These are phyloP conservation scores for Whalleya microplaca DNA, from an alignment of 2,329 filamentous ascomycete species.

Conservation along the genomic window DNA sequence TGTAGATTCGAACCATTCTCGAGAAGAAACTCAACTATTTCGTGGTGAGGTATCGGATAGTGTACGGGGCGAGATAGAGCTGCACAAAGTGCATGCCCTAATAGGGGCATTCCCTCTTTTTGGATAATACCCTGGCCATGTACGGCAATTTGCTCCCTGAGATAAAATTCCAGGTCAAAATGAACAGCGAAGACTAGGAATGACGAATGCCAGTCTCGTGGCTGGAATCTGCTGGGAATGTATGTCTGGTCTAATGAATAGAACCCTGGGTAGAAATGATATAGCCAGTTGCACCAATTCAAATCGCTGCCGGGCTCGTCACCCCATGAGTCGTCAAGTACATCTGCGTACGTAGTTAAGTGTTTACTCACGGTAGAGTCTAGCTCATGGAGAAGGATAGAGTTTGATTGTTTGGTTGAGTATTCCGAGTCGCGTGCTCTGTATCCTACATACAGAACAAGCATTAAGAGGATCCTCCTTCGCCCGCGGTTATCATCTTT, in stretches of 20 bases:
- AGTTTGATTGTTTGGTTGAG: background rate
- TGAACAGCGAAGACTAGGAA: slow-evolving; percentile 15
- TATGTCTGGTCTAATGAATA: too few relatives aligned
- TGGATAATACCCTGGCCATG: slow-evolving; percentile 3
- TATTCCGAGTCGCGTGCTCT: background rate
- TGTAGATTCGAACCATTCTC: slow-evolving; percentile 5
- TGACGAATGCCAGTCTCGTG: slow-evolving; percentile 1
- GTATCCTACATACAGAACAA: background rate
- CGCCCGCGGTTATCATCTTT: background rate
- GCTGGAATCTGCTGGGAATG: too few relatives aligned
- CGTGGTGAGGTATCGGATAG: background rate
- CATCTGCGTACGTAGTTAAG: background rate
- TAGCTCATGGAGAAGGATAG: slow-evolving; percentile 6
- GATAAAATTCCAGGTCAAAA: slow-evolving; percentile 4
- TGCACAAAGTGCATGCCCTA: slow-evolving; percentile 15
- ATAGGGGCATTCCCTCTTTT: slow-evolving; percentile 17
- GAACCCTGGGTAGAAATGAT: too few relatives aligned
- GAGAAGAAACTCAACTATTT: slow-evolving; percentile 5
- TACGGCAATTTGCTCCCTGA: slow-evolving; percentile 2
- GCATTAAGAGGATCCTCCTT: background rate
- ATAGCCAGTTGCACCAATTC: slow-evolving; percentile 9
- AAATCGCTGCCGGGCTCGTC: background rate
- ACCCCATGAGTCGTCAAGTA: background rate
- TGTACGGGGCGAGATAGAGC: background rate
- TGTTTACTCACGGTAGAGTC: slow-evolving; percentile 9